A percentile compares a stretch with the other conserved stretches of the same genome.
phyloP scores from a whole-genome alignment of 495 filamentous ascomycete genomes.

The Xylaria nigripes region DNA sequence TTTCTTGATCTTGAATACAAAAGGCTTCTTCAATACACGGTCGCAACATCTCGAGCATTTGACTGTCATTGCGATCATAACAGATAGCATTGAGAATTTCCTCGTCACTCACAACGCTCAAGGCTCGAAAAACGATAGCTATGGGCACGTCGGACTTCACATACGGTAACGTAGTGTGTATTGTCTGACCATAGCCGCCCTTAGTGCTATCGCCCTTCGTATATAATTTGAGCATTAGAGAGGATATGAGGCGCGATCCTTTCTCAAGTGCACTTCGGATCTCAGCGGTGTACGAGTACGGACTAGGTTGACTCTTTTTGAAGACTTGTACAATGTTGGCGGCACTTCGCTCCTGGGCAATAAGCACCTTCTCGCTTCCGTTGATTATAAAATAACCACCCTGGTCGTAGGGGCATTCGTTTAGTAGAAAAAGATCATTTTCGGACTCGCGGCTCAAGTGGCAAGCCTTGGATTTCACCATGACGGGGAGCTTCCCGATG shows the following conservation, averaged over 20 bases:
- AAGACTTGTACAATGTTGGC: slow-evolving; percentile 99
- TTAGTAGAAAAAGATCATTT: slow-evolving; percentile 71
- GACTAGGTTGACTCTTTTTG: slow-evolving; percentile 83
- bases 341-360: slow-evolving; percentile 93
- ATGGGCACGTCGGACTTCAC: slow-evolving; percentile 90
- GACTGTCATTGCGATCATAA: slow-evolving; percentile 87
- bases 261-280: slow-evolving; percentile 96
- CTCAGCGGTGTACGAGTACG: slow-evolving; percentile 86
- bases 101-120: slow-evolving; percentile 94
- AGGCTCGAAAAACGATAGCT: slow-evolving; percentile 86
- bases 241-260: slow-evolving; percentile 85
- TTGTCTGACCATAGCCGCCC: slow-evolving; percentile 74
- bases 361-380: slow-evolving; percentile 97
- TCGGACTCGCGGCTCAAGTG: slow-evolving; percentile 73
- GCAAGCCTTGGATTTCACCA: slow-evolving; percentile 94
- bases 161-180: slow-evolving; percentile 83
- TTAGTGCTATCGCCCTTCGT: slow-evolving; percentile 71
- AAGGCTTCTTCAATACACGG: slow-evolving; percentile 95
- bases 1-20: slow-evolving; percentile 89
- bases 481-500: slow-evolving; percentile 91
- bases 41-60: slow-evolving; percentile 95
- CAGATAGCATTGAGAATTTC: slow-evolving; percentile 97
- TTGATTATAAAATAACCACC: slow-evolving; percentile 99
- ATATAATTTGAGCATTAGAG: slow-evolving; percentile 78
- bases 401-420: slow-evolving; percentile 96